phyloP scores from a whole-genome alignment of 139 green algal genomes.

The Chlamydomonas sp. region DNA sequence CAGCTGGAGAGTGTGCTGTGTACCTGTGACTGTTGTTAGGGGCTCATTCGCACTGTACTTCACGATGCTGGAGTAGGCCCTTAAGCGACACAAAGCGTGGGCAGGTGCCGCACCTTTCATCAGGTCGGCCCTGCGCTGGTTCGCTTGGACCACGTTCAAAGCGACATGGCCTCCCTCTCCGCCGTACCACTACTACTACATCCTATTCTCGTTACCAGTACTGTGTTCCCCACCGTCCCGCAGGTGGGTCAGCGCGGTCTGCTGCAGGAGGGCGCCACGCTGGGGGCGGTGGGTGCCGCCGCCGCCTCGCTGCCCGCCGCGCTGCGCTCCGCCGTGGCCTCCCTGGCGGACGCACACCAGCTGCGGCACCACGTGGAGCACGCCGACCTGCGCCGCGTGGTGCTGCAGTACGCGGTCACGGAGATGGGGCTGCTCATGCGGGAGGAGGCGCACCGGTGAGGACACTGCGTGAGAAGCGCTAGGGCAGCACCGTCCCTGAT shows the following conservation, averaged over 20 bases:
- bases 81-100: too few relatives aligned
- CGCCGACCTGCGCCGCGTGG: slow-evolving; percentile 38
- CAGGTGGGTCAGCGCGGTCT: slow-evolving; percentile 15
- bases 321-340: neutral
- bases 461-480: neutral
- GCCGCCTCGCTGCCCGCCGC: slow-evolving; percentile 22
- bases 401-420: slow-evolving; percentile 39
- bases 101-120: too few relatives aligned
- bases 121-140: too few relatives aligned
- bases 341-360: slow-evolving; percentile 41
- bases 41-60: too few relatives aligned
- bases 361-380: slow-evolving; percentile 42
- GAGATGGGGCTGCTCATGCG: slow-evolving; percentile 53
- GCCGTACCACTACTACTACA: too few relatives aligned
- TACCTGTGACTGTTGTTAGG: too few relatives aligned
- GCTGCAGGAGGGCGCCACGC: slow-evolving; percentile 31
- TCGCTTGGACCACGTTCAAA: too few relatives aligned
- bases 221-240: neutral
- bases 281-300: slow-evolving; percentile 35
- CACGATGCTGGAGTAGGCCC: too few relatives aligned
- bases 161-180: too few relatives aligned
- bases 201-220: too few relatives aligned
- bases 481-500: too few relatives aligned
- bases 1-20: too few relatives aligned
- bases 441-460: slow-evolving; percentile 46